Evolutionary conservation across 306 rosid species (phyloP).

Genomic region (Cicer arietinum): DNA sequence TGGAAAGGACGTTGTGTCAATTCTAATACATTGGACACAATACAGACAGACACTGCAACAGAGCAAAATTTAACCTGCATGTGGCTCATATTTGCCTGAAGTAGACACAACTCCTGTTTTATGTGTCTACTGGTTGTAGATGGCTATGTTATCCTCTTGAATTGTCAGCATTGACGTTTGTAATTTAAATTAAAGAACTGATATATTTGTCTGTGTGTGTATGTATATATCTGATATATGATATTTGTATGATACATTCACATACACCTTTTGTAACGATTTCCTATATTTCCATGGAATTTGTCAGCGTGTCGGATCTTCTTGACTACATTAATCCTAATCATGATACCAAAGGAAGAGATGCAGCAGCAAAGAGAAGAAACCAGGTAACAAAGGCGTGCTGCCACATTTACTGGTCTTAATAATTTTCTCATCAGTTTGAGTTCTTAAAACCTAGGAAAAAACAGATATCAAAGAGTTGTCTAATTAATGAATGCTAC

Average conservation of each 20-base stretch:
- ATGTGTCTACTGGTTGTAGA: background rate
- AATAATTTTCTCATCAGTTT: slow-evolving; percentile 30
- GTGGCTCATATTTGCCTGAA: background rate
- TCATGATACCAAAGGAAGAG: slow-evolving; percentile 78
- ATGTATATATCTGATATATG: background rate
- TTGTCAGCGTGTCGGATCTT: slow-evolving; percentile 91
- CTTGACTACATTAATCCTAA: slow-evolving; percentile 94
- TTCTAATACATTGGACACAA: slow-evolving; percentile 31
- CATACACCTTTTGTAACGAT: slow-evolving; percentile 19
- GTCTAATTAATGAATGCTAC: background rate
- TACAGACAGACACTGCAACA: background rate
- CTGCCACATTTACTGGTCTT: slow-evolving; percentile 27
- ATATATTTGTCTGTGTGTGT: slow-evolving; percentile 22
- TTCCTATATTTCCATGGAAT: slow-evolving; percentile 38
- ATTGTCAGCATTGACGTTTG: slow-evolving; percentile 20
- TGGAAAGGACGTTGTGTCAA: slow-evolving; percentile 13
- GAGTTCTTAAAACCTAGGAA: slow-evolving; percentile 15
- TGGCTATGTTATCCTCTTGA: slow-evolving; percentile 19
- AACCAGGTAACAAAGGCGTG: slow-evolving; percentile 71
- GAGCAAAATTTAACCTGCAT: slow-evolving; percentile 14
- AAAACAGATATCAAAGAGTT: slow-evolving; percentile 3
- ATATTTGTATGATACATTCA: slow-evolving; percentile 10
- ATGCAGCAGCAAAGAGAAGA: slow-evolving; percentile 73
- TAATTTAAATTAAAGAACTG: background rate
- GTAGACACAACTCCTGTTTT: background rate